Base-by-base conservation (phyloP, 1,139 yeast species). In the Suhomyces bribrorum region DNA sequence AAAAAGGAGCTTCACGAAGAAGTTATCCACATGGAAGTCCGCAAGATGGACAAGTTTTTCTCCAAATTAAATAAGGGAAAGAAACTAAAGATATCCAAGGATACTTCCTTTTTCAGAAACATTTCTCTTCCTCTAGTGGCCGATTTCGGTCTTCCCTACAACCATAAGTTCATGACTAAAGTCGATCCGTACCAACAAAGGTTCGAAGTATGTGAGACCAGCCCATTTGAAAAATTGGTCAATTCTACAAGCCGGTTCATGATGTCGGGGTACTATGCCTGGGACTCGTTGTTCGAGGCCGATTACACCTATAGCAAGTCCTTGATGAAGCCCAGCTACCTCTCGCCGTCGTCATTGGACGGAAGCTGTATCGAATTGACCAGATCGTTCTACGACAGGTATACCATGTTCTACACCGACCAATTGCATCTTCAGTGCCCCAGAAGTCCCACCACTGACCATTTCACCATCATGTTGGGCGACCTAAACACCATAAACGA, bases 221-320 rank as follows among this genome's bases (percentile, higher is more conserved):
- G 46, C 29, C 71, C 75, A 7, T 61, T 65, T 43, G 25, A 36
- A 14, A 14, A 30, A 18, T 14, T 28, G 13, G 36, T 12, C 25
- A 36, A 26, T 11, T 31, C 32, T 23, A 34, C 37, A n/a, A 49
- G 46, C 28, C 17, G 22, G 15, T 63, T 64, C 45, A 48, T 53
- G 50, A 47, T 46, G 45, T 57, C 73, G 2, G 52, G 59, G 26
- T 64, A 67, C 46, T 72, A 72, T 42, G 47, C 53, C 4, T 66
- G 69, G 66, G 55, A 56, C 29, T 54, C 58, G 24, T 49, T 75
- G 3, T 78, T 75, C 46, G 62, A 61, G 26, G 54, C 75, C 2
- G 80, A 78, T 45, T 39, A 52, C 29, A 45, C 52, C 9, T 76
- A 57, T 50, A 36, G 39, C 7, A 39, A 52, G 2, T 63, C 75